Conservation (phyloP, 495 filamentous ascomycete genomes). For the Aspergillus conjunctus region DNA sequence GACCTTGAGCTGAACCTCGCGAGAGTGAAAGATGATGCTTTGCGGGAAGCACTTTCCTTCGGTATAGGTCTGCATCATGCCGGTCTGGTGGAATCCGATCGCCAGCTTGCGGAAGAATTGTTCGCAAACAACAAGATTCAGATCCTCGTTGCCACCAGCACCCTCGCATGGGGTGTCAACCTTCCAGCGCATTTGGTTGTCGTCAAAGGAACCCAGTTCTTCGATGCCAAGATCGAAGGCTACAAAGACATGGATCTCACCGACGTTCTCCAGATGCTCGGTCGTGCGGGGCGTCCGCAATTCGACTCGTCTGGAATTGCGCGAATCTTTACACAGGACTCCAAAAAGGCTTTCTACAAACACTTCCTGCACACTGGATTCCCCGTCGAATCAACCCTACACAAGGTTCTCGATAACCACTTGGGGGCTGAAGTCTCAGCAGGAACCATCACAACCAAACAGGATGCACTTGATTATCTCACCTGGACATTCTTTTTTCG, state of each 20-base stretch:
- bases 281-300: slow-evolving; percentile 91
- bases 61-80: slow-evolving; percentile 98
- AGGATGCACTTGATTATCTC: slow-evolving; percentile 96
- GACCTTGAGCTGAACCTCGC: slow-evolving; percentile 82
- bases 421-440: slow-evolving; percentile 93
- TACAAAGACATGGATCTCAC: slow-evolving; percentile 99
- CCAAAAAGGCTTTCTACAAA: slow-evolving; percentile 99
- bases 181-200: slow-evolving; percentile 95
- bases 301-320: slow-evolving; percentile 96
- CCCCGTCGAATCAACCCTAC: slow-evolving; percentile 92
- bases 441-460: slow-evolving; percentile 87
- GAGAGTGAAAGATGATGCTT: slow-evolving; percentile 86
- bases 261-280: slow-evolving; percentile 97
- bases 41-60: slow-evolving; percentile 90
- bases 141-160: slow-evolving; percentile 94
- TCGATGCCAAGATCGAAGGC: slow-evolving; percentile 95
- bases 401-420: slow-evolving; percentile 97
- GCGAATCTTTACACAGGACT: slow-evolving; percentile 93
- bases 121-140: slow-evolving; percentile 99
- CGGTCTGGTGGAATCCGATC: slow-evolving; percentile 91
- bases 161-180: slow-evolving; percentile 98
- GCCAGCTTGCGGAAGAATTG: slow-evolving; percentile 87
- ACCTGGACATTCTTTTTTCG: slow-evolving; percentile 99
- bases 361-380: slow-evolving; percentile 98
- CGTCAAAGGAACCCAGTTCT: slow-evolving; percentile 98